Conservation (phyloP, 2,329 filamentous ascomycete genomes). For the Pestalotiopsis sp. region DNA sequence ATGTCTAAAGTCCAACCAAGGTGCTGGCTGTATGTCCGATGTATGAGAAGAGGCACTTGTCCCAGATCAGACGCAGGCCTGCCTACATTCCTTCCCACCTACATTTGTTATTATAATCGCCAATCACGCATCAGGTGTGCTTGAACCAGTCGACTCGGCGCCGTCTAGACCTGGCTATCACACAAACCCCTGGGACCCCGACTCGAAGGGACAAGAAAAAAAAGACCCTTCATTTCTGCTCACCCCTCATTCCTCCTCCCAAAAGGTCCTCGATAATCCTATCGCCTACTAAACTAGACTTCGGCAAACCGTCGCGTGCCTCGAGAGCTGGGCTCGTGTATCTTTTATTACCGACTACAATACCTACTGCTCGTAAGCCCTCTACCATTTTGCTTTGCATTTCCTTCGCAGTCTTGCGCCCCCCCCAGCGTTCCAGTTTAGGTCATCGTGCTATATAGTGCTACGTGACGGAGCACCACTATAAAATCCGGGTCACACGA, state of each 20-base stretch:
- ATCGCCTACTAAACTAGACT: not conserved
- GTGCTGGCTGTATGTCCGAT: not conserved
- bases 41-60: not conserved
- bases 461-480: conserved; percentile 5
- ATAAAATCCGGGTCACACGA: conserved; percentile 3
- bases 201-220: not conserved
- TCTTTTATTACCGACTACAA: not conserved
- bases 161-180: conserved; percentile 6
- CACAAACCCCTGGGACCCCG: conserved; percentile 11
- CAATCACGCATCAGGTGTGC: conserved; percentile 1
- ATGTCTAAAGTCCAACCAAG: not conserved
- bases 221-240: conserved; percentile 7
- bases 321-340: not conserved
- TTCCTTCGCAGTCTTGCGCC: not conserved
- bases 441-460: not conserved
- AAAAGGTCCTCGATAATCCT: not conserved
- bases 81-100: not conserved
- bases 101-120: no score
- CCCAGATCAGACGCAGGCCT: not conserved
- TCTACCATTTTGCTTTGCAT: not conserved
- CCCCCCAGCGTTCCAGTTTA: not conserved
- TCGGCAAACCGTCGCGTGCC: not conserved
- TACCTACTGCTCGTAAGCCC: not conserved
- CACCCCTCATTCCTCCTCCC: not conserved
- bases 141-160: conserved; percentile 1